Evolutionary conservation across 2,329 filamentous ascomycete species (phyloP).

Genomic region (Fusarium longipes): DNA sequence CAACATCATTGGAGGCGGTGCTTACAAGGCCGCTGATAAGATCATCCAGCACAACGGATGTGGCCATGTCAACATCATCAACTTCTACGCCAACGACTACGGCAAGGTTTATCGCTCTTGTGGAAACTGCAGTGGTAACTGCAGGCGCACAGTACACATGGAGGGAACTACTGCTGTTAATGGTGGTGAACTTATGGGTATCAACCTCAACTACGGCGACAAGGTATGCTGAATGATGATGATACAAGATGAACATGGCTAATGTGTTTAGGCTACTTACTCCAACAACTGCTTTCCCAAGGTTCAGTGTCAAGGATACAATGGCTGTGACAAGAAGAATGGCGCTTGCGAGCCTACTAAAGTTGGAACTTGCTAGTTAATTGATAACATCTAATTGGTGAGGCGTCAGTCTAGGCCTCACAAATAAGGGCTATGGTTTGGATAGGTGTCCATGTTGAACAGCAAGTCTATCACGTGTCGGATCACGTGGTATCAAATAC

Average conservation of each 20-base stretch:
- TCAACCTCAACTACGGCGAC: constrained; percentile 54
- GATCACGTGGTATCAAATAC: no score
- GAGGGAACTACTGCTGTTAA: constrained; percentile 55
- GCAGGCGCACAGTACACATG: constrained; percentile 57
- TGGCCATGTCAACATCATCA: constrained; percentile 56
- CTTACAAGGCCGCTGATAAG: constrained; percentile 58
- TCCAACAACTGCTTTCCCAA: constrained; percentile 47
- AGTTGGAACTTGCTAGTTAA: not conserved
- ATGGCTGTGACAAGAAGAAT: constrained; percentile 47
- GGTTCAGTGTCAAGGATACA: constrained; percentile 47
- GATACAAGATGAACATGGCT: accelerated
- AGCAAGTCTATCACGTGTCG: no score
- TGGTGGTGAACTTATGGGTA: constrained; percentile 58
- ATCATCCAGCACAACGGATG: constrained; percentile 61
- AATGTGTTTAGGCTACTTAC: constrained; percentile 40
- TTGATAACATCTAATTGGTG: no score
- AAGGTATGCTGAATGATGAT: not conserved
- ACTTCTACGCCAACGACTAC: constrained; percentile 56
- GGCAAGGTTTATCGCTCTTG: constrained; percentile 55
- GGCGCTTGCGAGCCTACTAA: constrained; percentile 47
- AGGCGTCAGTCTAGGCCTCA: no score
- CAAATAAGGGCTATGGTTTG: no score
- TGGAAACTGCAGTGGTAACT: constrained; percentile 48
- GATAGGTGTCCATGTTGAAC: no score
- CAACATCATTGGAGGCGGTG: constrained; percentile 58